These are phyloP conservation scores for Ustilago bromivora DNA, from an alignment of 1,284 basidiomycete species.

Conservation along the genomic window DNA sequence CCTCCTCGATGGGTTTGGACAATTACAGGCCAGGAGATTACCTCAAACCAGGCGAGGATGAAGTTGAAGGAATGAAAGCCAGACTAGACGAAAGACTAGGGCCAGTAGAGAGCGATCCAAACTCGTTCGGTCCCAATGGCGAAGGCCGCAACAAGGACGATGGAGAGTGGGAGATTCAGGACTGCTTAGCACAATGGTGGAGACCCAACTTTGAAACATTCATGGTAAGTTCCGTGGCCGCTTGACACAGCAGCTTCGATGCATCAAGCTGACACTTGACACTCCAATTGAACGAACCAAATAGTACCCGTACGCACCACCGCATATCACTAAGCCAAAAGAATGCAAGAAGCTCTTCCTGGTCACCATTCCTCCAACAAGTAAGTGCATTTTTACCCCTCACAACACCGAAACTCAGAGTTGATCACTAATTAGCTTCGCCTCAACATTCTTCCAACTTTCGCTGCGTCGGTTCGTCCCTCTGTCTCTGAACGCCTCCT, in stretches of 20 bases:
- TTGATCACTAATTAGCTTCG: background rate
- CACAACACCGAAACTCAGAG: background rate
- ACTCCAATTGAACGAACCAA: background rate
- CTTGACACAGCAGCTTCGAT: background rate
- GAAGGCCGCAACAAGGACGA: slow-evolving; percentile 76
- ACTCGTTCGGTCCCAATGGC: slow-evolving; percentile 55
- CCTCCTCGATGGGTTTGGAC: background rate
- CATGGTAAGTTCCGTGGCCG: slow-evolving; percentile 78
- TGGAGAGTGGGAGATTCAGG: slow-evolving; percentile 93
- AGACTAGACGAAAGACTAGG: slow-evolving; percentile 81
- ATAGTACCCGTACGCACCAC: slow-evolving; percentile 95
- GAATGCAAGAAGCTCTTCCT: slow-evolving; percentile 97
- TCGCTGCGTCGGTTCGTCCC: background rate
- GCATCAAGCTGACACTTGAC: background rate
- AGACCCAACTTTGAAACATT: slow-evolving; percentile 97
- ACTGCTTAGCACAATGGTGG: slow-evolving; percentile 96
- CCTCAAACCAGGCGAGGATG: slow-evolving; percentile 93
- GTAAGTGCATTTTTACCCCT: slow-evolving; percentile 73
- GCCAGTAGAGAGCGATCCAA: slow-evolving; percentile 55
- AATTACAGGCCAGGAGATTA: slow-evolving; percentile 89
- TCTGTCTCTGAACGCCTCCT: background rate
- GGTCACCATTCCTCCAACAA: slow-evolving; percentile 92
- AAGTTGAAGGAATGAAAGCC: slow-evolving; percentile 86
- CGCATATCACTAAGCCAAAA: slow-evolving; percentile 96
- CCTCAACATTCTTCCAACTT: background rate